Base-by-base conservation (phyloP, 2,329 filamentous ascomycete species). In the Trichophyton benhamiae region DNA sequence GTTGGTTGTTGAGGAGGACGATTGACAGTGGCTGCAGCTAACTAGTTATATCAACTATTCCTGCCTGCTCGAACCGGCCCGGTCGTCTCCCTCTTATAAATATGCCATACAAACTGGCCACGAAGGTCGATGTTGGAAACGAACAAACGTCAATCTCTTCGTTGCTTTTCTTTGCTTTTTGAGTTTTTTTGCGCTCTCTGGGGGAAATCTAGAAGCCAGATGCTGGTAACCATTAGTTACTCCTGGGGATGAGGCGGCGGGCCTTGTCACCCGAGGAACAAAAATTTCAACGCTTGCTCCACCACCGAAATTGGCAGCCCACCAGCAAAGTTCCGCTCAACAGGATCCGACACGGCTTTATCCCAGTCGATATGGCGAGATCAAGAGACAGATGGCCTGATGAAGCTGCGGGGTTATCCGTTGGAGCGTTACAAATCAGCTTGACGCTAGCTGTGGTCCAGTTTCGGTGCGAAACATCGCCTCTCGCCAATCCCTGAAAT, bases 131-230 rank as follows among this genome's bases (percentile, higher is more conserved):
- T 13, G 33, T 9, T 11, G 33, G 33, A 38, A 36, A 36, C 33
- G 33, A 36, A 11, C 33, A 38, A 38, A 38, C 33, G 33, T 38
- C 33, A 38, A 38, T 38, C 33, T 13, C 11, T 9, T 9, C 33
- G 33, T 38, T 38, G 8, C 33, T 38, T 38, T 49, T 36, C 38
- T 49, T 30, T 11, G 11, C n/a, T 22, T 17, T 46, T 48, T 48
- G 36, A 58, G 57, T 55, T 55, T 55, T 55, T 38, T 38, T 27
- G 3, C 27, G 27, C 33, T 55, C 41, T 44, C 41, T 44, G 41
- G 57, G 57, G 57, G 38, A 58, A 58, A 42, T 42, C 57, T 44
- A 59, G 36, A 44, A 59, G 57, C 41, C 7, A 7, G 15, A n/a
- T n/a, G n/a, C 41, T 38, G 33, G 33, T 38, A 36, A 36, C 42